Evolutionary conservation across 2,329 filamentous ascomycete species (phyloP).

Genomic region (Fusarium verticillioides): DNA sequence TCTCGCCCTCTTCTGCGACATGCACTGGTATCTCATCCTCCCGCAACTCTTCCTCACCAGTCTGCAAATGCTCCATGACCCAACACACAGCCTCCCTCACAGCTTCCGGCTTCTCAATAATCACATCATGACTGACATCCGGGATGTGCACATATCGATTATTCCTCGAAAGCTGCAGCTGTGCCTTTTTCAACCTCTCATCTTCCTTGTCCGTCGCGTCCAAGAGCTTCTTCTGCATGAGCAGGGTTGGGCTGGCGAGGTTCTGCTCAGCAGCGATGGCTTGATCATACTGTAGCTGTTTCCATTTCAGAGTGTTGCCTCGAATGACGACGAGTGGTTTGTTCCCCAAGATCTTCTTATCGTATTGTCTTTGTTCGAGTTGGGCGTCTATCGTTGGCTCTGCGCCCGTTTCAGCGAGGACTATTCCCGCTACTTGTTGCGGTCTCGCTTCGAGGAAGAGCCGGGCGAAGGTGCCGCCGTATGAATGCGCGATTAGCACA

Average conservation of each 20-base stretch:
- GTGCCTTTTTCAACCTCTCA: slow-evolving; percentile 34
- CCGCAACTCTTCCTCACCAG: fast-evolving
- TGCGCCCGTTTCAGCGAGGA: slow-evolving; percentile 39
- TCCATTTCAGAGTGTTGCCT: slow-evolving; percentile 37
- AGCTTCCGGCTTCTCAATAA: slow-evolving; percentile 24
- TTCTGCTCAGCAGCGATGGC: slow-evolving; percentile 1
- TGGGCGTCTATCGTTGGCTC: slow-evolving; percentile 25
- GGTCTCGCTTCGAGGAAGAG: slow-evolving; percentile 26
- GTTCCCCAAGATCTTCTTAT: slow-evolving; percentile 4
- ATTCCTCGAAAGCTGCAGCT: slow-evolving; percentile 27
- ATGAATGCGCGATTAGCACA: slow-evolving; percentile 35
- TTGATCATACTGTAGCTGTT: slow-evolving; percentile 27
- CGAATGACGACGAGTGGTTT: slow-evolving; percentile 36
- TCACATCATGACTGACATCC: slow-evolving; percentile 33
- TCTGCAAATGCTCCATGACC: slow-evolving; percentile 25
- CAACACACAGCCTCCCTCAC: slow-evolving; percentile 26
- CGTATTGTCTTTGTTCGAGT: slow-evolving; percentile 32
- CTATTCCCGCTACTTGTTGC: slow-evolving; percentile 29
- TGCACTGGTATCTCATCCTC: fast-evolving
- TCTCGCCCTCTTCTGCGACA: fast-evolving
- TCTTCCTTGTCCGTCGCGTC: slow-evolving; percentile 33
- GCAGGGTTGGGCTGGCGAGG: neutral
- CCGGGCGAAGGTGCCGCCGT: slow-evolving; percentile 34
- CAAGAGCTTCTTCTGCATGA: slow-evolving; percentile 21
- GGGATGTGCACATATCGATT: slow-evolving; percentile 34